A percentile compares a stretch with the other conserved stretches of the same genome.
Evolutionary conservation across 805 yeast genomes (phyloP).

Genomic region (Soucietia sequanensis): DNA sequence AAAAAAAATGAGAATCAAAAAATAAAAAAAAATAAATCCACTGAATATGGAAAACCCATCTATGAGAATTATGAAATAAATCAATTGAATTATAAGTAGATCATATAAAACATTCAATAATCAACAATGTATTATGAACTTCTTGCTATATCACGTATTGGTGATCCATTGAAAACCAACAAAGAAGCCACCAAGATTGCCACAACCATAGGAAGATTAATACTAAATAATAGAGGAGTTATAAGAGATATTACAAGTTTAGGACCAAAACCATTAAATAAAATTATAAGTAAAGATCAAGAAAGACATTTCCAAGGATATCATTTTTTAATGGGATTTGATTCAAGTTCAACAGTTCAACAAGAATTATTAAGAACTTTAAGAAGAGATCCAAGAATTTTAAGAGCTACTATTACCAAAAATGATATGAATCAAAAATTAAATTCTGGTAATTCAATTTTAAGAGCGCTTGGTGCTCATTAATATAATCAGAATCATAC

Average conservation of each 20-base stretch:
- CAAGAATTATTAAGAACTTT: slow-evolving; percentile 77
- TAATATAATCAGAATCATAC: no score
- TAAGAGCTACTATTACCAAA: slow-evolving; percentile 72
- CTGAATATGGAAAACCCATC: no score
- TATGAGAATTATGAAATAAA: no score
- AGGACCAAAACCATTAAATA: slow-evolving; percentile 79
- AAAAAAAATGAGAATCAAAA: no score
- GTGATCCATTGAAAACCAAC: slow-evolving; percentile 48
- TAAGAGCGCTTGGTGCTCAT: slow-evolving; percentile 36
- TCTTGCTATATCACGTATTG: slow-evolving; percentile 82
- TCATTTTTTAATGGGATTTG: slow-evolving; percentile 83
- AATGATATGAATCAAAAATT: slow-evolving; percentile 52
- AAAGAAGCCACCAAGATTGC: slow-evolving; percentile 43
- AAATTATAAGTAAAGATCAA: slow-evolving; percentile 78
- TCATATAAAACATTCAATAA: no score
- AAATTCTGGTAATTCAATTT: slow-evolving; percentile 57
- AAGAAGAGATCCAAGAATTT: slow-evolving; percentile 86
- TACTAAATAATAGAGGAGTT: slow-evolving; percentile 91
- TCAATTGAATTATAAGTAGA: no score
- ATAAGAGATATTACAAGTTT: slow-evolving; percentile 77
- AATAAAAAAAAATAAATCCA: no score
- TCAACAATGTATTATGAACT: slow-evolving; percentile 79
- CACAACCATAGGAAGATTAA: slow-evolving; percentile 76
- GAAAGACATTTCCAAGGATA: slow-evolving; percentile 89
- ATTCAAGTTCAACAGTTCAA: slow-evolving; percentile 82